phyloP scores from a whole-genome alignment of 1,284 basidiomycete species.

The Fistulina hepatica region DNA sequence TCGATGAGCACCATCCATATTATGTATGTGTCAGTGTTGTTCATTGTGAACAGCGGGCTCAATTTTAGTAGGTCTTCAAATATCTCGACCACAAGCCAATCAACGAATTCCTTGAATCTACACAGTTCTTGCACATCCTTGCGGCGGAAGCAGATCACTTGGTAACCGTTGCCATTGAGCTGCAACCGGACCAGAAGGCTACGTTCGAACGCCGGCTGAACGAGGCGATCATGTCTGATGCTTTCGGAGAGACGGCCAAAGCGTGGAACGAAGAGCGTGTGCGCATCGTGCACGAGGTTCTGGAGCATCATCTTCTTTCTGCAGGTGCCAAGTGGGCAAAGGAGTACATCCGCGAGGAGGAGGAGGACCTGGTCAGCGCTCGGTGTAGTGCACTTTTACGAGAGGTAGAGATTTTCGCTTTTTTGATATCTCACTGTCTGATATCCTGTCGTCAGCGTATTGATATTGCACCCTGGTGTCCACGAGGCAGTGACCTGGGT shows the following conservation, averaged over 20 bases:
- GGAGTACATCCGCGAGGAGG: conserved; percentile 85
- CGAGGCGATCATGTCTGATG: conserved; percentile 78
- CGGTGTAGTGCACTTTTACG: conserved; percentile 61
- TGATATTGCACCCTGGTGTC: conserved; percentile 63
- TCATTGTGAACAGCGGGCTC: neutral
- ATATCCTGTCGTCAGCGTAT: conserved; percentile 41
- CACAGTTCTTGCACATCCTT: conserved; percentile 88
- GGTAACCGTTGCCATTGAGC: conserved; percentile 65
- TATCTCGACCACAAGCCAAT: conserved; percentile 82
- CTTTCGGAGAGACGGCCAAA: conserved; percentile 73
- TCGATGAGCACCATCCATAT: conserved; percentile 84
- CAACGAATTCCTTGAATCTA: conserved; percentile 54
- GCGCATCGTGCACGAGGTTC: conserved; percentile 67
- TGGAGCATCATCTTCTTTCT: conserved; percentile 76
- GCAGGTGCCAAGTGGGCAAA: conserved; percentile 78
- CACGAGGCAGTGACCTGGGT: conserved; percentile 55
- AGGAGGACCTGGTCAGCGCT: conserved; percentile 73
- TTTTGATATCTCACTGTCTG: conserved; percentile 10
- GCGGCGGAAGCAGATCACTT: conserved; percentile 84
- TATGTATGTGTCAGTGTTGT: conserved; percentile 52
- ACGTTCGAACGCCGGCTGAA: conserved; percentile 66
- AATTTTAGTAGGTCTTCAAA: conserved; percentile 73
- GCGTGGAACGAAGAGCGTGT: conserved; percentile 91
- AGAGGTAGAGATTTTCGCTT: conserved; percentile 38
- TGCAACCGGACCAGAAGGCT: conserved; percentile 53